phyloP scores from a whole-genome alignment of 2,329 filamentous ascomycete genomes.

The Thielaviopsis musarum region DNA sequence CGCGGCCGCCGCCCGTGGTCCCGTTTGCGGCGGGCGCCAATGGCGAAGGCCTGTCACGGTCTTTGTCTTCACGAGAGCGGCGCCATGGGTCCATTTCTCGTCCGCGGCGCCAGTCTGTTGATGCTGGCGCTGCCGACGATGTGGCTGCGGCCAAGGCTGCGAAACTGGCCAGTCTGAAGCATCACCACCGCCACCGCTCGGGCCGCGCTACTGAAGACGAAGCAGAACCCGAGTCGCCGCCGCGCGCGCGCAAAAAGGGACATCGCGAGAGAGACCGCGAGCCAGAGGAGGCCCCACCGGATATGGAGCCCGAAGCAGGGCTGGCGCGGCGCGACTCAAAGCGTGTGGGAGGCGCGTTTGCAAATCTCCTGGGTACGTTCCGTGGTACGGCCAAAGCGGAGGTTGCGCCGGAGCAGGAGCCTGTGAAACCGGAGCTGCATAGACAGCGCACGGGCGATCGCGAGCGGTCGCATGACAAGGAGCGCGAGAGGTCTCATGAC shows the following conservation, averaged over 20 bases:
- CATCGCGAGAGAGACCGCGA: neutral
- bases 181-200: slow-evolving; percentile 9
- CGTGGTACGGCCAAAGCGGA: neutral
- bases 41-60: slow-evolving; percentile 39
- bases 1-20: slow-evolving; percentile 41
- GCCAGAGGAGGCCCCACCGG: neutral
- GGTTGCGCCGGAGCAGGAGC: neutral
- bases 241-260: neutral
- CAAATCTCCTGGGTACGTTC: neutral
- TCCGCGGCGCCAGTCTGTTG: slow-evolving; percentile 52
- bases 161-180: slow-evolving; percentile 49
- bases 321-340: neutral
- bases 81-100: slow-evolving; percentile 38
- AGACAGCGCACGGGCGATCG: no score
- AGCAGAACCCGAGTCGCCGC: neutral
- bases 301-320: neutral
- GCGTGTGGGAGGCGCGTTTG: neutral
- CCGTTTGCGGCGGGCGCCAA: slow-evolving; percentile 20
- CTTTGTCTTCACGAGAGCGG: slow-evolving; percentile 51
- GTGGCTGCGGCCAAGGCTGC: slow-evolving; percentile 48
- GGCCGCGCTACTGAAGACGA: slow-evolving; percentile 11
- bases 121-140: slow-evolving; percentile 22
- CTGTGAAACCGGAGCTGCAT: neutral
- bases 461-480: neutral
- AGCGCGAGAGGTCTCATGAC: slow-evolving; percentile 16